These are phyloP conservation scores for Curvularia verruculosa DNA, from an alignment of 2,329 filamentous ascomycete species.

Conservation along the genomic window DNA sequence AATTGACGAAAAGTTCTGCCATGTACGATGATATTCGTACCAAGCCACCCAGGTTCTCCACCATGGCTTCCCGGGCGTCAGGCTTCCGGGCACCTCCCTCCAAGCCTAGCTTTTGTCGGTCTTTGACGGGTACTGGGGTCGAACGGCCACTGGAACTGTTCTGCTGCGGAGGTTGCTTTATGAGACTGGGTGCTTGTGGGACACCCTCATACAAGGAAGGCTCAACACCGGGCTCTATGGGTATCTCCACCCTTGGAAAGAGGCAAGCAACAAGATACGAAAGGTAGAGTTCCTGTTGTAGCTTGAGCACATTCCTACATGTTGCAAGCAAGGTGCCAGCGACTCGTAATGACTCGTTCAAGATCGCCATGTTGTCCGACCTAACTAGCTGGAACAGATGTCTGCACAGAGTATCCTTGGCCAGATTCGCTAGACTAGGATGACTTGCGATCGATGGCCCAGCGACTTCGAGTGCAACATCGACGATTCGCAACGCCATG, in stretches of 20 bases:
- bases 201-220: slow-evolving; percentile 91
- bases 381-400: slow-evolving; percentile 95
- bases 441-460: slow-evolving; percentile 94
- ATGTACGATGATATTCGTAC: slow-evolving; percentile 94
- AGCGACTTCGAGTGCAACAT: slow-evolving; percentile 94
- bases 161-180: slow-evolving; percentile 78
- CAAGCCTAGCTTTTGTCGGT: slow-evolving; percentile 88
- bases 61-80: slow-evolving; percentile 96
- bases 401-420: slow-evolving; percentile 90
- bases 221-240: slow-evolving; percentile 86
- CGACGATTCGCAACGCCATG: slow-evolving; percentile 96
- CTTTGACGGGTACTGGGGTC: slow-evolving; percentile 89
- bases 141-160: slow-evolving; percentile 72
- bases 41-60: slow-evolving; percentile 91
- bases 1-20: slow-evolving; percentile 95
- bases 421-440: slow-evolving; percentile 82
- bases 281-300: slow-evolving; percentile 95
- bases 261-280: slow-evolving; percentile 94
- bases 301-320: slow-evolving; percentile 85
- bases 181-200: slow-evolving; percentile 85
- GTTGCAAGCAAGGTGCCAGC: slow-evolving; percentile 89
- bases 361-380: slow-evolving; percentile 93
- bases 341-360: slow-evolving; percentile 91
- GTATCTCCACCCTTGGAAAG: slow-evolving; percentile 93
- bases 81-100: slow-evolving; percentile 92